Conservation (phyloP, 768 basidiomycete species). For the Amyloporia xantha region DNA sequence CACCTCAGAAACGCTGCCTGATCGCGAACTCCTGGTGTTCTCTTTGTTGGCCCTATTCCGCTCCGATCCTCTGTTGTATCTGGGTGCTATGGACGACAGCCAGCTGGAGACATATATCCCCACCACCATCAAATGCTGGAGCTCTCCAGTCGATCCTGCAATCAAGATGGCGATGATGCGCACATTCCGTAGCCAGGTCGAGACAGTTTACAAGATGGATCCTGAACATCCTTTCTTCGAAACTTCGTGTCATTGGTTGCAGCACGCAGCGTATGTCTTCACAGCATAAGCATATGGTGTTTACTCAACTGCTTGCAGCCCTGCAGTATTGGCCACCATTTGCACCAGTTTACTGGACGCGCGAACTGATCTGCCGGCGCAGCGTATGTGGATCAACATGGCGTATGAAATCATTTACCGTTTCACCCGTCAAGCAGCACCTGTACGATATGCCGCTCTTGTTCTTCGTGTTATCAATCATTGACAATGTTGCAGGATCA, state of each 20-base stretch:
- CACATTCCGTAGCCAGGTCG: constrained; percentile 40
- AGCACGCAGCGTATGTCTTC: constrained; percentile 3
- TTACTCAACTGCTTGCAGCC: constrained; percentile 8
- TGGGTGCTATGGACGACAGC: constrained; percentile 34
- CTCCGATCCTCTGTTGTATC: constrained; percentile 45
- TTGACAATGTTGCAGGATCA: constrained; percentile 24
- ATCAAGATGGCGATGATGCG: constrained; percentile 57
- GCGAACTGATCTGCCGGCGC: constrained; percentile 53
- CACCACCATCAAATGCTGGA: constrained; percentile 49
- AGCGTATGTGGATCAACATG: constrained; percentile 65
- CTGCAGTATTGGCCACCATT: constrained; percentile 37
- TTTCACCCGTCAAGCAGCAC: constrained; percentile 38
- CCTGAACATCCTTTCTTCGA: constrained; percentile 31
- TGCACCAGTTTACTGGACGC: constrained; percentile 51
- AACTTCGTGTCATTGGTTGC: constrained; percentile 31
- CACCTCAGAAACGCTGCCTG: constrained; percentile 52
- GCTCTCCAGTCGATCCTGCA: constrained; percentile 52
- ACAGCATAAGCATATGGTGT: neutral
- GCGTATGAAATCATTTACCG: constrained; percentile 54
- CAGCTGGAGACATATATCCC: constrained; percentile 43
- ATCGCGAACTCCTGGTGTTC: constrained; percentile 64
- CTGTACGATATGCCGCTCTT: too few species aligned
- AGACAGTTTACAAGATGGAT: constrained; percentile 37
- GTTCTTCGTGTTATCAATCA: neutral
- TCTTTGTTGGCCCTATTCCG: constrained; percentile 69